Percentiles rank a stretch among this genome's conserved stretches.
Conservation (phyloP, 176 grass and related monocot genomes). For the Melocanna baccifera region DNA sequence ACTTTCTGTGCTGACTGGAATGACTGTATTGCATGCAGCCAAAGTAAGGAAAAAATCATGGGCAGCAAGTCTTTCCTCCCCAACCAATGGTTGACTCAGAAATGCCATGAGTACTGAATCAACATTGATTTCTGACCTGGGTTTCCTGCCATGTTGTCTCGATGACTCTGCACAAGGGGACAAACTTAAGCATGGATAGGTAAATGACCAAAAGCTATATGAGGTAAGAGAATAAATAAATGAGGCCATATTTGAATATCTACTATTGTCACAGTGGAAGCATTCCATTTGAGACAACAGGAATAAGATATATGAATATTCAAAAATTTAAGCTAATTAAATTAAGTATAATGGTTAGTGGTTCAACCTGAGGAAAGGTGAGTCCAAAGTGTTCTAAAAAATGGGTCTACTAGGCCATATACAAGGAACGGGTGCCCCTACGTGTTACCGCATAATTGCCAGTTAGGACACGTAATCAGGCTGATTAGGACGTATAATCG, state of each 20-base stretch:
- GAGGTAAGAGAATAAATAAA: conserved; percentile 6
- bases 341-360: neutral
- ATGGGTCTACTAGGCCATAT: neutral
- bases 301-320: neutral
- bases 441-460: neutral
- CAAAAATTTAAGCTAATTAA: conserved; percentile 1
- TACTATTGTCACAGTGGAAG: neutral
- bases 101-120: conserved; percentile 56
- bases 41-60: conserved; percentile 98
- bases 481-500: neutral
- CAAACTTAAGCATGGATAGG: conserved; percentile 15
- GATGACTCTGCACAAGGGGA: conserved; percentile 54
- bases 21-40: conserved; percentile 97
- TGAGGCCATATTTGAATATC: neutral
- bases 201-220: conserved; percentile 6
- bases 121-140: conserved; percentile 59
- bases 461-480: neutral
- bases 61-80: conserved; percentile 79
- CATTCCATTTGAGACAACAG: neutral
- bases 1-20: conserved; percentile 68
- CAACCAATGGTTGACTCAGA: conserved; percentile 65
- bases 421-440: neutral
- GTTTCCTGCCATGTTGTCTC: conserved; percentile 28
- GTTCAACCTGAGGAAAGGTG: neutral
- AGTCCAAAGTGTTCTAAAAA: neutral